A percentile compares a stretch with the other conserved stretches of the same genome.
These are phyloP conservation scores for Suhomyces faveliae DNA, from an alignment of 805 yeast species.

Conservation along the genomic window DNA sequence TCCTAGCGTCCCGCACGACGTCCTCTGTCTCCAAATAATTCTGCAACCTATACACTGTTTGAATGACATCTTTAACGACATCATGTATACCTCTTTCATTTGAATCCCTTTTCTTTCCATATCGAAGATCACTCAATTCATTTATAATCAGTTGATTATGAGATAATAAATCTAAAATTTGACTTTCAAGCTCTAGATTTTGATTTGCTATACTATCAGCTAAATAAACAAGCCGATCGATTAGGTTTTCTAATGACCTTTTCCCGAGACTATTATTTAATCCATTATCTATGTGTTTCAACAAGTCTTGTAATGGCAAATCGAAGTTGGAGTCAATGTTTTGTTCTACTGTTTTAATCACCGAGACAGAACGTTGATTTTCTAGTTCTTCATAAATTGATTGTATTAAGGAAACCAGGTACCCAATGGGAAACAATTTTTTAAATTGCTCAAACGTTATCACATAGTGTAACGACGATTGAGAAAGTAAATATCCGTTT, in stretches of 20 bases:
- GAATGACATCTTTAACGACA: slow-evolving; percentile 17
- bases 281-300: slow-evolving; percentile 1
- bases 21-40: not conserved
- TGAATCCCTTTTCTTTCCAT: slow-evolving; percentile 13
- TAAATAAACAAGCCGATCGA: slow-evolving; percentile 23
- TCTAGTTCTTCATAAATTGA: slow-evolving; percentile 14
- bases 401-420: slow-evolving; percentile 1
- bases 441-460: slow-evolving; percentile 20
- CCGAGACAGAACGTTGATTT: slow-evolving; percentile 10
- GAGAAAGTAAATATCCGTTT: slow-evolving; percentile 16
- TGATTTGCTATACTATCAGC: slow-evolving; percentile 26
- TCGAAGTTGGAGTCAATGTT: slow-evolving; percentile 15
- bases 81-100: slow-evolving; percentile 11
- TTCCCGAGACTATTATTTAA: slow-evolving; percentile 3
- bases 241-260: slow-evolving; percentile 11
- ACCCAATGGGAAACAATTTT: slow-evolving; percentile 14
- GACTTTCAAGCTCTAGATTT: slow-evolving; percentile 14
- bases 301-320: slow-evolving; percentile 20
- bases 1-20: not conserved
- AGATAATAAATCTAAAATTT: slow-evolving; percentile 12
- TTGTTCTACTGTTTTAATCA: not conserved
- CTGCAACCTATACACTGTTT: slow-evolving; percentile 13
- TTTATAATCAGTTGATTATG: slow-evolving; percentile 15
- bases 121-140: slow-evolving; percentile 26
- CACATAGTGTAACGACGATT: slow-evolving; percentile 17